These are phyloP conservation scores for Diaporthe eres DNA, from an alignment of 2,329 filamentous ascomycete genomes.

Conservation along the genomic window DNA sequence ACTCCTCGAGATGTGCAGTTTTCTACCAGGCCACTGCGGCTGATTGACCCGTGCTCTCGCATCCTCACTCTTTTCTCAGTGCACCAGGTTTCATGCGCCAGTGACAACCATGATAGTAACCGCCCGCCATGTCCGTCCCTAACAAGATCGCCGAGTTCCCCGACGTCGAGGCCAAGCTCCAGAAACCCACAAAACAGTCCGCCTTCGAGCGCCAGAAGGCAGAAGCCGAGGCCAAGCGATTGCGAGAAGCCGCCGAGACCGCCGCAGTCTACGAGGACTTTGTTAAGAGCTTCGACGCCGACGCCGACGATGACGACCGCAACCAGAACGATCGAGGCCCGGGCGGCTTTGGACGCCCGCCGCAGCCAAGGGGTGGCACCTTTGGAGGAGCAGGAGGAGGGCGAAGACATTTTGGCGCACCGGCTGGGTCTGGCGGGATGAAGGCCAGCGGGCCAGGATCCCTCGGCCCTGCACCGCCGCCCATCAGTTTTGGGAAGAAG, in stretches of 20 bases:
- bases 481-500: constrained; percentile 66
- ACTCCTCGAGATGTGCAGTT: neutral
- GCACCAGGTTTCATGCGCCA: neutral
- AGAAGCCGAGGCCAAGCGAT: constrained; percentile 89
- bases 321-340: constrained; percentile 16
- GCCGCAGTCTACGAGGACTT: constrained; percentile 91
- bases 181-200: constrained; percentile 86
- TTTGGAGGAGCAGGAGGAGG: constrained; percentile 46
- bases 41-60: neutral
- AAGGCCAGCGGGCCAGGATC: constrained; percentile 74
- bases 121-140: constrained; percentile 60
- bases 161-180: constrained; percentile 81
- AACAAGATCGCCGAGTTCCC: constrained; percentile 73
- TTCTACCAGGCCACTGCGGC: neutral
- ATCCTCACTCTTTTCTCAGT: neutral
- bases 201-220: constrained; percentile 90
- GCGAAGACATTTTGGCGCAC: constrained; percentile 75
- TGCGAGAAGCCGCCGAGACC: constrained; percentile 87
- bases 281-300: constrained; percentile 81
- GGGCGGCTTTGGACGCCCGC: constrained; percentile 35
- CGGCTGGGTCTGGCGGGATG: constrained; percentile 60
- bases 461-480: constrained; percentile 68
- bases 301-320: constrained; percentile 63
- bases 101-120: constrained; percentile 31
- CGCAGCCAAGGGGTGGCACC: constrained; percentile 44